Conservation (phyloP, 345 rosid species). For the Cochlearia excelsa region DNA sequence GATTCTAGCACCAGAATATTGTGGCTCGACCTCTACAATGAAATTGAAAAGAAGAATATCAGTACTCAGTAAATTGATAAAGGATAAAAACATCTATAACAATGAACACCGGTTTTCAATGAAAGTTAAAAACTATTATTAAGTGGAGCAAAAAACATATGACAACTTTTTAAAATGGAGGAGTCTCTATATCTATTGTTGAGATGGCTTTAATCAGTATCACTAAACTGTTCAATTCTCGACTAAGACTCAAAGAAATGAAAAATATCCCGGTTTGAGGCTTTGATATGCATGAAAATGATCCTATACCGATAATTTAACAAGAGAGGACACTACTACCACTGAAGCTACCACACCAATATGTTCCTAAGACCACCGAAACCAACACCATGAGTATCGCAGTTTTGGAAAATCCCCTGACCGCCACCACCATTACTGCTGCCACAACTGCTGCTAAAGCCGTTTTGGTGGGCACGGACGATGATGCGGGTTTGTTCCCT, state of each 20-base stretch:
- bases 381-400: slow-evolving; percentile 69
- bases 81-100: background rate
- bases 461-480: slow-evolving; percentile 72
- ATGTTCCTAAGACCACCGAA: slow-evolving; percentile 72
- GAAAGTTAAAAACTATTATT: background rate
- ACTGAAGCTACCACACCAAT: slow-evolving; percentile 73
- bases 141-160: too few species aligned
- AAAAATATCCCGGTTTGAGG: slow-evolving; percentile 3
- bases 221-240: slow-evolving; percentile 7
- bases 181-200: background rate
- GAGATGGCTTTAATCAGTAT: slow-evolving; percentile 24
- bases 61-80: slow-evolving; percentile 1
- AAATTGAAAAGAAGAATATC: slow-evolving; percentile 27
- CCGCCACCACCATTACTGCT: slow-evolving; percentile 68
- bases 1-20: slow-evolving; percentile 86
- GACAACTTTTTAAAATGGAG: background rate
- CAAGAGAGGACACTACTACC: slow-evolving; percentile 69
- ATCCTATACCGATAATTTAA: slow-evolving; percentile 26
- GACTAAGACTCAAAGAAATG: slow-evolving; percentile 8
- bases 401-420: slow-evolving; percentile 59
- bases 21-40: slow-evolving; percentile 90
- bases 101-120: background rate
- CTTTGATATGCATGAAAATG: slow-evolving; percentile 16
- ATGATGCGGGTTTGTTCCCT: slow-evolving; percentile 87
- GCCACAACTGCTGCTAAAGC: slow-evolving; percentile 79